Conservation (phyloP, 257 asterid genomes). For the Ocimum tenuiflorum region DNA sequence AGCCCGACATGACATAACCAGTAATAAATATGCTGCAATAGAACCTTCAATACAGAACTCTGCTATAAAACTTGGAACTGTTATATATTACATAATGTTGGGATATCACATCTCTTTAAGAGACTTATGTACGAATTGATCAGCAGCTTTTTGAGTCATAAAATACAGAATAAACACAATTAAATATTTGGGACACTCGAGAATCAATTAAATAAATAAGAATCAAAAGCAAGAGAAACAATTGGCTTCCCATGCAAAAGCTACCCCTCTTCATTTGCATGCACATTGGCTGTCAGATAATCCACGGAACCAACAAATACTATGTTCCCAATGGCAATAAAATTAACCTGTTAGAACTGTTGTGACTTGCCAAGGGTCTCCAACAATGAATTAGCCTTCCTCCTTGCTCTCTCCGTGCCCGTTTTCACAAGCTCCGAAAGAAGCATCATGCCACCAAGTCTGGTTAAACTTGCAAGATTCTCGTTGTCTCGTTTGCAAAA, state of each 20-base stretch:
- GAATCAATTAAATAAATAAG: conserved; percentile 28
- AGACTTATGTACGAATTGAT: conserved; percentile 10
- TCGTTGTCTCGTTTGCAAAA: conserved; percentile 67
- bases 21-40: neutral
- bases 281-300: conserved; percentile 34
- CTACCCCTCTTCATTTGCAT: conserved; percentile 28
- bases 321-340: neutral
- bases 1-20: neutral
- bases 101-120: neutral
- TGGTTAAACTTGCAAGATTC: conserved; percentile 52
- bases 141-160: conserved; percentile 19
- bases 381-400: conserved; percentile 75
- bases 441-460: conserved; percentile 72
- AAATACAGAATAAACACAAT: conserved; percentile 21
- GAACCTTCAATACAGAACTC: neutral
- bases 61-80: neutral
- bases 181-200: conserved; percentile 21
- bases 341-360: conserved; percentile 31
- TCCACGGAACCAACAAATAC: conserved; percentile 21
- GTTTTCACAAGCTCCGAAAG: conserved; percentile 55
- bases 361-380: conserved; percentile 57
- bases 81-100: conserved; percentile 16
- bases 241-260: conserved; percentile 33
- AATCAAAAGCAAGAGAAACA: conserved; percentile 24
- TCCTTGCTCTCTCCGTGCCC: conserved; percentile 81